A percentile compares a stretch with the other conserved stretches of the same genome.
phyloP scores from a whole-genome alignment of 2,329 filamentous ascomycete genomes.

The Pseudonectria foliicola region DNA sequence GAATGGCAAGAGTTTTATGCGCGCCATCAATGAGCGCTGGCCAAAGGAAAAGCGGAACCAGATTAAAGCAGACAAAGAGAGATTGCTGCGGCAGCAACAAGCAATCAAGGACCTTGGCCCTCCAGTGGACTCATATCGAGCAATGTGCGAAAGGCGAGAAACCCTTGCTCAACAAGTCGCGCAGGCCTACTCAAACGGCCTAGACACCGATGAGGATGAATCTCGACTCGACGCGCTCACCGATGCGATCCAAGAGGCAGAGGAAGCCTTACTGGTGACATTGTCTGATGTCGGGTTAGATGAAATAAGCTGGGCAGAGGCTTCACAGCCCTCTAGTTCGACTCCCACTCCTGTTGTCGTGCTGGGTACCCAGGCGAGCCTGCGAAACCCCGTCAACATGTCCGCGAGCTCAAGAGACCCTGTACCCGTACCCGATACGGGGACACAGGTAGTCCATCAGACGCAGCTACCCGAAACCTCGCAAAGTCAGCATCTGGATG shows the following conservation, averaged over 20 bases:
- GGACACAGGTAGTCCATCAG: constrained; percentile 44
- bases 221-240: constrained; percentile 41
- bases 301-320: constrained; percentile 31
- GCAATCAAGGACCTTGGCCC: constrained; percentile 34
- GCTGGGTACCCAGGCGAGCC: constrained; percentile 37
- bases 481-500: constrained; percentile 17
- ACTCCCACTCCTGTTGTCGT: constrained; percentile 26
- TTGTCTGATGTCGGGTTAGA: constrained; percentile 41
- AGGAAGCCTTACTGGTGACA: constrained; percentile 33
- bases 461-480: constrained; percentile 37
- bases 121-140: constrained; percentile 36
- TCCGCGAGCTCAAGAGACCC: constrained; percentile 27
- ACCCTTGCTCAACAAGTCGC: constrained; percentile 39
- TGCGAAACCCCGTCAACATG: constrained; percentile 25
- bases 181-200: constrained; percentile 42
- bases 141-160: constrained; percentile 37
- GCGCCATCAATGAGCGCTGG: constrained; percentile 40
- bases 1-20: constrained; percentile 42
- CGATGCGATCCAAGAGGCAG: constrained; percentile 36
- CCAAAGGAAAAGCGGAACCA: constrained; percentile 37
- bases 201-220: constrained; percentile 47
- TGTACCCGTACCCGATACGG: constrained; percentile 23
- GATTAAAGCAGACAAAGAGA: constrained; percentile 44
- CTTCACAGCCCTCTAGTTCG: constrained; percentile 8
- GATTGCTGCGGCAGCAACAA: constrained; percentile 38